These are phyloP conservation scores for Fusarium incarnatum DNA, from an alignment of 2,329 filamentous ascomycete genomes.

Conservation along the genomic window DNA sequence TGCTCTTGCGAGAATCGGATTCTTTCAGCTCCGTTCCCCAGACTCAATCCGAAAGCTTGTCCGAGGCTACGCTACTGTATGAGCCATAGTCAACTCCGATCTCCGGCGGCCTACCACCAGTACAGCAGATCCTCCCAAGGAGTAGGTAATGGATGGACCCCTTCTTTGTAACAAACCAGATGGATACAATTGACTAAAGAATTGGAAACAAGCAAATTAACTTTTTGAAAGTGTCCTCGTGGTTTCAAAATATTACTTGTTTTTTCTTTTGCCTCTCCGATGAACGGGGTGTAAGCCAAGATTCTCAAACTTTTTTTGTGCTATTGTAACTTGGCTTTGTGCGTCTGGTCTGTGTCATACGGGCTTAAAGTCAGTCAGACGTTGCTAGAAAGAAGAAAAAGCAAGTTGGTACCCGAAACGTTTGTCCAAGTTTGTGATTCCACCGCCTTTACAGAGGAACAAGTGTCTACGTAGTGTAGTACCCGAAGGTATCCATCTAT, in stretches of 20 bases:
- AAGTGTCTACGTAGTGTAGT: neutral
- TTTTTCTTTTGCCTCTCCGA: neutral
- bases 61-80: constrained; percentile 25
- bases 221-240: neutral
- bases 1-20: neutral
- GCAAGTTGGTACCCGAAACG: constrained; percentile 2
- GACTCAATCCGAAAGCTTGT: constrained; percentile 30
- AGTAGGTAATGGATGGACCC: neutral
- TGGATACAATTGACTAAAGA: neutral
- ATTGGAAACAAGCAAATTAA: neutral
- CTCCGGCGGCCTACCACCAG: constrained; percentile 12
- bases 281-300: neutral
- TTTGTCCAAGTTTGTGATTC: constrained; percentile 2
- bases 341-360: neutral
- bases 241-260: neutral
- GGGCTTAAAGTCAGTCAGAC: neutral
- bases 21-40: constrained; percentile 37
- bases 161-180: neutral
- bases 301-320: neutral
- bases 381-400: neutral
- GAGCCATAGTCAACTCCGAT: constrained; percentile 40
- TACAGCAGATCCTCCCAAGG: neutral
- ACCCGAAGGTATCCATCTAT: constrained; percentile 1
- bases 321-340: neutral
- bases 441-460: neutral